phyloP scores from a whole-genome alignment of 2,329 filamentous ascomycete species.

The Botrytis squamosa region DNA sequence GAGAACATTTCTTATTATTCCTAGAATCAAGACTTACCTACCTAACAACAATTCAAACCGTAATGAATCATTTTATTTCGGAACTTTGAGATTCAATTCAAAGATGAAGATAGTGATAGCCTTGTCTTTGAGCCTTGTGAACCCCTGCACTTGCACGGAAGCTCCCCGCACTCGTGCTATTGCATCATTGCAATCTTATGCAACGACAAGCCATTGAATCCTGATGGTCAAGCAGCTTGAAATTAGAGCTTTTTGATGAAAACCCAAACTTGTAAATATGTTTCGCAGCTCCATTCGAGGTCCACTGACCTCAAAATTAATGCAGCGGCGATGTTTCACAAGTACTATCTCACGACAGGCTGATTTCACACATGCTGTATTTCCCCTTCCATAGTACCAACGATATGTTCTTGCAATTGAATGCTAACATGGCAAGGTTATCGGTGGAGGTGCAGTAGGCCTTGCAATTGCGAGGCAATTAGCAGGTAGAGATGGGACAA shows the following conservation, averaged over 20 bases:
- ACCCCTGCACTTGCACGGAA: constrained; percentile 15
- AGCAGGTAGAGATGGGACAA: constrained; percentile 56
- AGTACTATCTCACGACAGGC: constrained; percentile 30
- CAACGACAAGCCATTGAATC: constrained; percentile 5
- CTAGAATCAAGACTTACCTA: constrained; percentile 8
- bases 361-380: constrained; percentile 41
- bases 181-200: constrained; percentile 19
- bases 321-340: constrained; percentile 30
- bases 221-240: background rate
- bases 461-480: constrained; percentile 64
- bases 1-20: constrained; percentile 10
- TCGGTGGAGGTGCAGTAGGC: constrained; percentile 69
- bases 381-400: constrained; percentile 8
- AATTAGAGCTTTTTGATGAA: background rate
- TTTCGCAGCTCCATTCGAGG: constrained; percentile 23
- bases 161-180: constrained; percentile 9
- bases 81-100: background rate
- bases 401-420: constrained; percentile 7
- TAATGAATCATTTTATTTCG: background rate
- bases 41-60: background rate
- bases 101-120: constrained; percentile 4
- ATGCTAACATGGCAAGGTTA: constrained; percentile 30
- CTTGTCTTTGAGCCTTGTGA: constrained; percentile 19
- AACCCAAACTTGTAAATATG: constrained; percentile 19
- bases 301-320: constrained; percentile 23